Conservation (phyloP, 371 early-diverging fungal species). For the Mortierella sp. region DNA sequence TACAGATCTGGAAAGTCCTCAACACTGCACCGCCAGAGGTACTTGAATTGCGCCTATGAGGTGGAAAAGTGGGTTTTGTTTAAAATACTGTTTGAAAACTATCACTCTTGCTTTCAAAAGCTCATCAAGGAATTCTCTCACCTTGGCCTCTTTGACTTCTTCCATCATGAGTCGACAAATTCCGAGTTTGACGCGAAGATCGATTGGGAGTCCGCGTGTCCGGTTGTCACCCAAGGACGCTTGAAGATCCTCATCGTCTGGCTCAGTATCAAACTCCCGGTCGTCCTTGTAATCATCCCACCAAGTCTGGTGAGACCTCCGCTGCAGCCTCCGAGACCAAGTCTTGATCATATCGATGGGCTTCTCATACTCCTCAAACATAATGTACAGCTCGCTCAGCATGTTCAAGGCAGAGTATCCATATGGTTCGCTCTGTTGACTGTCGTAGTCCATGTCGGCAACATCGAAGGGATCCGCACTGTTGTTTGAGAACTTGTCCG, state of each 20-base stretch:
- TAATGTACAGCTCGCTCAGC: slow-evolving; percentile 87
- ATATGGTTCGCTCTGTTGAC: slow-evolving; percentile 61
- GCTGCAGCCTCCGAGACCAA: slow-evolving; percentile 78
- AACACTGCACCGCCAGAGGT: slow-evolving; percentile 66
- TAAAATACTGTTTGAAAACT: not conserved
- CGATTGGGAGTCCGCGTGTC: slow-evolving; percentile 75
- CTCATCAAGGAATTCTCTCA: slow-evolving; percentile 34
- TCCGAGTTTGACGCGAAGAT: slow-evolving; percentile 88
- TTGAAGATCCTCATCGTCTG: slow-evolving; percentile 58
- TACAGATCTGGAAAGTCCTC: slow-evolving; percentile 83
- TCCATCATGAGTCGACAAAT: slow-evolving; percentile 83
- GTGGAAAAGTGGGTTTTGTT: not conserved
- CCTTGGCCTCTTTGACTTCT: slow-evolving; percentile 76
- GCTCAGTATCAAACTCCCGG: slow-evolving; percentile 68
- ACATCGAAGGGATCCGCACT: slow-evolving; percentile 41
- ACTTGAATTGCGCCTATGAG: slow-evolving; percentile 77
- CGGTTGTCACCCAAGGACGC: slow-evolving; percentile 49
- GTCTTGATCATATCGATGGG: slow-evolving; percentile 78
- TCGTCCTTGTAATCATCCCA: slow-evolving; percentile 73
- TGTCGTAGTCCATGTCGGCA: slow-evolving; percentile 49
- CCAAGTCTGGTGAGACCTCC: slow-evolving; percentile 72
- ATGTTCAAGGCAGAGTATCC: slow-evolving; percentile 88
- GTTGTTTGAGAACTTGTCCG: slow-evolving; percentile 30
- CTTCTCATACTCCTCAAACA: slow-evolving; percentile 79
- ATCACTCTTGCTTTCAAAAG: not conserved